A percentile compares a stretch with the other conserved stretches of the same genome.
Conservation (phyloP, 2,329 filamentous ascomycete species). For the Metarhizium rileyi region DNA sequence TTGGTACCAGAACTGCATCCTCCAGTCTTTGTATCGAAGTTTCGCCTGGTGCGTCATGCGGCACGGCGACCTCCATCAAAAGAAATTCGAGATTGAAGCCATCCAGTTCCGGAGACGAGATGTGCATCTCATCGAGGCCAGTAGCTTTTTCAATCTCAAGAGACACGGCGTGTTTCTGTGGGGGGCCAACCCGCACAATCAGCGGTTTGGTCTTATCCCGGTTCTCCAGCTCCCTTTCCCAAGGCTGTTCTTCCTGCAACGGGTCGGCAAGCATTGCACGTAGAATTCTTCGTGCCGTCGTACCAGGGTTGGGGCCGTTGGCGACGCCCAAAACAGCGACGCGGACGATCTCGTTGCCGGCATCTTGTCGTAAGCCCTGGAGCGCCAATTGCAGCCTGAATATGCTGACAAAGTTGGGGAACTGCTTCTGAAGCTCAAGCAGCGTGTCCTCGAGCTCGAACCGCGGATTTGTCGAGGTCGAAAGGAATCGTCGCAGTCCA, state of each 20-base stretch:
- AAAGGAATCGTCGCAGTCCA: conserved; percentile 18
- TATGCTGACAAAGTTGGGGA: conserved; percentile 54
- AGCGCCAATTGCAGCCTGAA: conserved; percentile 63
- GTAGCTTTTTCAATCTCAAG: conserved; percentile 20
- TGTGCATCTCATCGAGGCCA: conserved; percentile 47
- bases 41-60: conserved; percentile 23
- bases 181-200: conserved; percentile 45
- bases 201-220: conserved; percentile 46
- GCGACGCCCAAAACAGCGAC: conserved; percentile 46
- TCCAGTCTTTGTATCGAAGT: conserved; percentile 34
- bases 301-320: conserved; percentile 26
- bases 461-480: conserved; percentile 23
- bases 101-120: conserved; percentile 54
- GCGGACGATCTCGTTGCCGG: conserved; percentile 48
- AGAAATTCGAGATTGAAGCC: conserved; percentile 56
- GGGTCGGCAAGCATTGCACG: conserved; percentile 63
- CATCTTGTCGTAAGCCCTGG: conserved; percentile 47
- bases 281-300: conserved; percentile 54
- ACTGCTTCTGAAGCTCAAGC: conserved; percentile 48
- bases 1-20: conserved; percentile 66
- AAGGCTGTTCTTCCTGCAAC: conserved; percentile 48
- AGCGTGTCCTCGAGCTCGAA: conserved; percentile 50
- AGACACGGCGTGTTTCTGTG: conserved; percentile 17
- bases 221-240: conserved; percentile 54
- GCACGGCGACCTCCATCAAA: conserved; percentile 39